phyloP scores from a whole-genome alignment of 2,329 filamentous ascomycete genomes.

The Fusarium sp. region DNA sequence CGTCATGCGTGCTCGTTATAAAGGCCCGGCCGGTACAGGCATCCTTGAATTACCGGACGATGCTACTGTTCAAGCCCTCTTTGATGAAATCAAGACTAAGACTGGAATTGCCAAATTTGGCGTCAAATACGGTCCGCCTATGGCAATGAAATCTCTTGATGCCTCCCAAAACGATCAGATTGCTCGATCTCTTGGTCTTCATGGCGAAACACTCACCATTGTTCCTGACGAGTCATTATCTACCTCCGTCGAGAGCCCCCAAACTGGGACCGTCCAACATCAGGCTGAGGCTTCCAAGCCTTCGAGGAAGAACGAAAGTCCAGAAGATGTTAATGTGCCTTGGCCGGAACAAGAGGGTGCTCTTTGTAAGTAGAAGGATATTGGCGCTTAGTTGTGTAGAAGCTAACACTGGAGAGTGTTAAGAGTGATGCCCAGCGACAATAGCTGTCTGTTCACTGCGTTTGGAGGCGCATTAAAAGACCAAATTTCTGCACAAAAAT shows the following conservation, averaged over 20 bases:
- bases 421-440: slow-evolving; percentile 96
- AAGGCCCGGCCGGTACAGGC: slow-evolving; percentile 78
- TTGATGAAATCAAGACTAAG: slow-evolving; percentile 69
- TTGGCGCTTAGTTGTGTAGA: neutral
- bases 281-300: slow-evolving; percentile 2
- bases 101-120: slow-evolving; percentile 75
- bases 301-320: slow-evolving; percentile 24
- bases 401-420: slow-evolving; percentile 66
- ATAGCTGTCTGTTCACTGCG: slow-evolving; percentile 92
- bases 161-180: slow-evolving; percentile 62
- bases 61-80: slow-evolving; percentile 72
- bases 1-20: slow-evolving; percentile 78
- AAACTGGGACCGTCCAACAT: slow-evolving; percentile 8
- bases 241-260: slow-evolving; percentile 11
- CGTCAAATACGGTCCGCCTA: slow-evolving; percentile 86
- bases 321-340: slow-evolving; percentile 54
- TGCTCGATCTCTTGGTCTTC: slow-evolving; percentile 61
- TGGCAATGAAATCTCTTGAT: slow-evolving; percentile 71
- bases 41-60: slow-evolving; percentile 75
- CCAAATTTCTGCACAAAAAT: slow-evolving; percentile 59
- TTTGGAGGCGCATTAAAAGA: slow-evolving; percentile 82
- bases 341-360: slow-evolving; percentile 64
- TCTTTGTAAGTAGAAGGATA: slow-evolving; percentile 54
- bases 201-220: slow-evolving; percentile 63
- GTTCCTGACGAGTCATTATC: slow-evolving; percentile 54